Percentiles rank a stretch among this genome's conserved stretches.
Conservation (phyloP, 352 stramenopile genomes). For the Achlya hypogyna region DNA sequence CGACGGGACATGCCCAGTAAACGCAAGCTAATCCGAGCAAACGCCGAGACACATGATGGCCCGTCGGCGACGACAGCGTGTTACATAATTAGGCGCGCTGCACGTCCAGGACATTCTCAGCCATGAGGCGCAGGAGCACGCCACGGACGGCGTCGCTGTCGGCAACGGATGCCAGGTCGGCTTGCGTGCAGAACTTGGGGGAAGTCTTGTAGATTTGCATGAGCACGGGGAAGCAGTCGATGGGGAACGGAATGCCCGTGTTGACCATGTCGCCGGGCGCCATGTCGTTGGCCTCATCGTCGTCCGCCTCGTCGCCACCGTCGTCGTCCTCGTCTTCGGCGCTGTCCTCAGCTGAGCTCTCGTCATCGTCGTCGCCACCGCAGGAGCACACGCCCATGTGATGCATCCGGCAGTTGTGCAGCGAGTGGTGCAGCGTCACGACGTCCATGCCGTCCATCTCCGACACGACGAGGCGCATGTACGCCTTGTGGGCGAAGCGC, state of each 20-base stretch:
- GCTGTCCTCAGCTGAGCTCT: slow-evolving; percentile 24
- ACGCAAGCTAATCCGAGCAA: no score
- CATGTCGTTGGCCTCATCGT: slow-evolving; percentile 23
- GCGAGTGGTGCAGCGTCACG: slow-evolving; percentile 61
- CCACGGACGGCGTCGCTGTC: slow-evolving; percentile 60
- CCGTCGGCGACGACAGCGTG: neutral
- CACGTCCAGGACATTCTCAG: slow-evolving; percentile 47
- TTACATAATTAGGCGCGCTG: neutral
- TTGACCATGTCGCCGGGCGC: slow-evolving; percentile 27
- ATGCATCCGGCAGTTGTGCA: slow-evolving; percentile 65
- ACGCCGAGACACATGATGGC: neutral
- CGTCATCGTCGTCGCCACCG: slow-evolving; percentile 23
- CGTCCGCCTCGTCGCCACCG: slow-evolving; percentile 25
- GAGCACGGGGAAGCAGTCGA: slow-evolving; percentile 42
- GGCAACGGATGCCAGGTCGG: slow-evolving; percentile 29
- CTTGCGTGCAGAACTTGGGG: slow-evolving; percentile 25
- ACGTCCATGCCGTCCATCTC: slow-evolving; percentile 51
- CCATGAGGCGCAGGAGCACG: slow-evolving; percentile 77
- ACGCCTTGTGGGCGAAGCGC: slow-evolving; percentile 56
- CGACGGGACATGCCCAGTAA: no score
- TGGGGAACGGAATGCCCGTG: slow-evolving; percentile 52
- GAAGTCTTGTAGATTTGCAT: slow-evolving; percentile 64
- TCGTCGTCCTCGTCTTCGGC: slow-evolving; percentile 26
- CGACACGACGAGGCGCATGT: slow-evolving; percentile 56
- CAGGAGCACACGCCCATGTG: slow-evolving; percentile 81